These are phyloP conservation scores for Adenanthera pavonina DNA, from an alignment of 306 rosid species.

Conservation along the genomic window DNA sequence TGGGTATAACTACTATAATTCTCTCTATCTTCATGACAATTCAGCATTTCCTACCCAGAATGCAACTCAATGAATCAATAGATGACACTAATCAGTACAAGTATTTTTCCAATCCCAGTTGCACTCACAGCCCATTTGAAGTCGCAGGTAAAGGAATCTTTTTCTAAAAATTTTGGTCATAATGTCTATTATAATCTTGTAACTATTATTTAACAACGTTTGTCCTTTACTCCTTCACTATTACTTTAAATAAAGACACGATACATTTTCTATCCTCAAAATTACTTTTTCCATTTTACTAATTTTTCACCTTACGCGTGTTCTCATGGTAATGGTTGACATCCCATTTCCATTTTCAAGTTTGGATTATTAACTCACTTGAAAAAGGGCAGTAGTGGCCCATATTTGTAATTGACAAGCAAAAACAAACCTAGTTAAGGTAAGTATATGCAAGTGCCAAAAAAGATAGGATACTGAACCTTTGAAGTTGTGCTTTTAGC, in stretches of 20 bases:
- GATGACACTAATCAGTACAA: not conserved
- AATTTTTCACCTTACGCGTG: not conserved
- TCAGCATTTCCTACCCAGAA: conserved; percentile 33
- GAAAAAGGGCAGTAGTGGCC: not conserved
- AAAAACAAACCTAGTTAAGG: conserved; percentile 10
- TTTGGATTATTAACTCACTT: conserved; percentile 1
- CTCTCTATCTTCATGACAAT: conserved; percentile 1
- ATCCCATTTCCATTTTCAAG: conserved; percentile 17
- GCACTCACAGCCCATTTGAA: not conserved
- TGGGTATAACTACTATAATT: not conserved
- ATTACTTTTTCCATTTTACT: not conserved
- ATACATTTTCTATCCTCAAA: not conserved
- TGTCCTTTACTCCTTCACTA: not conserved
- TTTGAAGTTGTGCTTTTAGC: conserved; percentile 87
- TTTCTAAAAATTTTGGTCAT: not conserved
- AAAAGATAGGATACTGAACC: conserved; percentile 57
- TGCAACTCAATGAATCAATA: conserved; percentile 9
- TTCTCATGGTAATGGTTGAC: not conserved
- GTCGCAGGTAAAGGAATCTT: not conserved
- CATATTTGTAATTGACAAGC: not conserved
- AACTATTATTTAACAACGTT: not conserved
- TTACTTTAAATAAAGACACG: not conserved
- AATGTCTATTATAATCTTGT: not conserved
- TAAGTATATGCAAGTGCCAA: conserved; percentile 21
- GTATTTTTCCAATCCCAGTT: conserved; percentile 6